Base-by-base conservation (phyloP, 2,329 filamentous ascomycete species). In the Epichloe hybrida region DNA sequence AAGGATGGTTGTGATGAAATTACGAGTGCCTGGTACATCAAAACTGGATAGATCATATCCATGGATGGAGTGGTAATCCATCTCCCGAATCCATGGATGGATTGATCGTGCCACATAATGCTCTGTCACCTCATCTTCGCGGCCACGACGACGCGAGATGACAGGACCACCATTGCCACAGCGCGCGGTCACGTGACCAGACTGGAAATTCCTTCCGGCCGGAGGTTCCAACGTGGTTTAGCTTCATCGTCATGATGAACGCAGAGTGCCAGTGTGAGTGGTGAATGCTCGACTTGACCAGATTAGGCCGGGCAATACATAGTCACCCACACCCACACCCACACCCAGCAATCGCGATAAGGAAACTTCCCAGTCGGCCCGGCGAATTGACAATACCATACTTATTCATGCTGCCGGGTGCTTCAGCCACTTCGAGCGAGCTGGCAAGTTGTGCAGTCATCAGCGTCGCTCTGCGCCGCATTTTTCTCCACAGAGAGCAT, bases 21-120 rank as follows among this genome's bases (percentile, higher is more conserved):
- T 58, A 80, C 77, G 76, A 34, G 75, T 75, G 48, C 69, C 69
- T 34, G 71, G 64, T 43, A 73, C 66, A 56, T 77, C 75, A 64
- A 84, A 83, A 61, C 77, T 83, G 50, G 78, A 75, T 54, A 77
- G 68, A 56, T 83, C 80, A 57, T 74, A 72, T 56, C 76, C 77
- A 61, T 83, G 79, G 53, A 80, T 70, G 45, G 72, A 67, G 62
- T 79, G 72, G 61, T 80, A 79, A 61, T 80, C 76, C 77, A 80
- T 81, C 53, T 51, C 65, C 55, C 53, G 55, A 40, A 48, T 50
- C 61, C 57, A 62, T 59, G 51, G 48, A 46, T 43, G 17, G 12
- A 36, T 27, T 20, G 37, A 13, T 21, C n/a, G 20, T 9, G 17
- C 21, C 8, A 8, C n/a, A 23, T 34, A 2, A 17, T 40, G 47